phyloP scores from a whole-genome alignment of 495 filamentous ascomycete species.

The Polyplosphaeria fusca region DNA sequence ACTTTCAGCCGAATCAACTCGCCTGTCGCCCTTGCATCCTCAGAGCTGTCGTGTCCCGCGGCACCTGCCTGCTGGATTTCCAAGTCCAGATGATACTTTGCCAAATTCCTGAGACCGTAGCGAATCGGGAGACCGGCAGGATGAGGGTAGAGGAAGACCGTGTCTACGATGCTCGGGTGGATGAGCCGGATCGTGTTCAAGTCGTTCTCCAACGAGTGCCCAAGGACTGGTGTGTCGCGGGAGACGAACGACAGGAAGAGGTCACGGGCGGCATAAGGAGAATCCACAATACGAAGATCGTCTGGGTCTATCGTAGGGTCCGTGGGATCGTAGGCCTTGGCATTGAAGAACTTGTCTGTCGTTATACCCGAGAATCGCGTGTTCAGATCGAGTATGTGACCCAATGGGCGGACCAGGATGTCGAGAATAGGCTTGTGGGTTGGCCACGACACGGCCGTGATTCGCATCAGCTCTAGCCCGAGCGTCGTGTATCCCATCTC shows the following conservation, averaged over 20 bases:
- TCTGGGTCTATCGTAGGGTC: constrained; percentile 24
- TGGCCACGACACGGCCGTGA: constrained; percentile 88
- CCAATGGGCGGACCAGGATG: constrained; percentile 78
- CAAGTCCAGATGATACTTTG: constrained; percentile 59
- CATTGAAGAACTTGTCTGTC: constrained; percentile 67
- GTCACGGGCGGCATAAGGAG: constrained; percentile 65
- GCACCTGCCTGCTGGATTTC: constrained; percentile 74
- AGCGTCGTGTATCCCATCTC: constrained; percentile 94
- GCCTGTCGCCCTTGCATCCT: constrained; percentile 85
- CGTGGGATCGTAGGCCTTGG: constrained; percentile 54
- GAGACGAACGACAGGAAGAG: constrained; percentile 69
- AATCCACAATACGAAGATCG: constrained; percentile 64
- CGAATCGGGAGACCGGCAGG: constrained; percentile 69
- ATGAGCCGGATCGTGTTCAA: constrained; percentile 78
- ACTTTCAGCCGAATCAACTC: constrained; percentile 73
- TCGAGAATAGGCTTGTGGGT: constrained; percentile 70
- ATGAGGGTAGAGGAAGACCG: constrained; percentile 78
- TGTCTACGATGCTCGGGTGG: constrained; percentile 83
- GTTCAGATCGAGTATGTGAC: constrained; percentile 85
- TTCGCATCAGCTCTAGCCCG: constrained; percentile 81
- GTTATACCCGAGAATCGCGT: constrained; percentile 82
- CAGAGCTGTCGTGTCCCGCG: constrained; percentile 71
- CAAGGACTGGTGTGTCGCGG: constrained; percentile 76
- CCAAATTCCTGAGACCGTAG: constrained; percentile 67
- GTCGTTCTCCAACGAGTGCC: constrained; percentile 94